Conservation (phyloP, 345 rosid species). For the Corymbia maculata region DNA sequence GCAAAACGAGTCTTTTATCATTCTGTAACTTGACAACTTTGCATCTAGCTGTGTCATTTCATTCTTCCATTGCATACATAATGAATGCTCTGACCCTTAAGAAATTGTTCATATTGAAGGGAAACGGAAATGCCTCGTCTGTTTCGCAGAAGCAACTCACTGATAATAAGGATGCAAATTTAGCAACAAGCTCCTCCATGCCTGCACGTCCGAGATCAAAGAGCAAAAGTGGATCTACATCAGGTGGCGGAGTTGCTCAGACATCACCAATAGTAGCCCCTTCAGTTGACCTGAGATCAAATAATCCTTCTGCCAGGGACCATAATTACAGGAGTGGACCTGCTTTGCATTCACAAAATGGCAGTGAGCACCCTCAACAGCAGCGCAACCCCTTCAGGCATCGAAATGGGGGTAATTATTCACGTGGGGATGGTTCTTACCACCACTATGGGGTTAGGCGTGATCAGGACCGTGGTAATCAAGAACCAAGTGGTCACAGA, state of each 20-base stretch:
- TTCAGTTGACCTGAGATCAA: conserved; percentile 18
- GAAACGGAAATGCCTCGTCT: conserved; percentile 10
- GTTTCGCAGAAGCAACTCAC: conserved; percentile 22
- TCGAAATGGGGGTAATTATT: conserved; percentile 44
- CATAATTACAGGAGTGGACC: conserved; percentile 42
- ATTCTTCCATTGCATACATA: not conserved
- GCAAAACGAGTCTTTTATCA: not conserved
- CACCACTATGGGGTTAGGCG: conserved; percentile 75
- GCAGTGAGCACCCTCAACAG: conserved; percentile 55
- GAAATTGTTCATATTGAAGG: conserved; percentile 15
- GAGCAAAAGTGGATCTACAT: conserved; percentile 19
- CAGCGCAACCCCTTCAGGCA: conserved; percentile 46
- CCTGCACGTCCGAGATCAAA: conserved; percentile 27
- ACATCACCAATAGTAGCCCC: conserved; percentile 22
- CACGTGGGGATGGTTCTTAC: conserved; percentile 60
- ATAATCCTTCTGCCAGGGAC: conserved; percentile 45
- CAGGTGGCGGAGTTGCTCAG: conserved; percentile 31
- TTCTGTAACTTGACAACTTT: not conserved
- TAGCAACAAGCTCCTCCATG: conserved; percentile 19
- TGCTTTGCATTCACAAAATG: conserved; percentile 35
- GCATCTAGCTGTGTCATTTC: not conserved
- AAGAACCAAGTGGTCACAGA: conserved; percentile 51
- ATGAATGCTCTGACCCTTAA: not conserved
- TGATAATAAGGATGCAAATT: conserved; percentile 16
- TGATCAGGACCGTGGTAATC: conserved; percentile 64